Evolutionary conservation across 129 eudicot genomes (phyloP).

Genomic region (Chrysanthemum lavandulifolium): DNA sequence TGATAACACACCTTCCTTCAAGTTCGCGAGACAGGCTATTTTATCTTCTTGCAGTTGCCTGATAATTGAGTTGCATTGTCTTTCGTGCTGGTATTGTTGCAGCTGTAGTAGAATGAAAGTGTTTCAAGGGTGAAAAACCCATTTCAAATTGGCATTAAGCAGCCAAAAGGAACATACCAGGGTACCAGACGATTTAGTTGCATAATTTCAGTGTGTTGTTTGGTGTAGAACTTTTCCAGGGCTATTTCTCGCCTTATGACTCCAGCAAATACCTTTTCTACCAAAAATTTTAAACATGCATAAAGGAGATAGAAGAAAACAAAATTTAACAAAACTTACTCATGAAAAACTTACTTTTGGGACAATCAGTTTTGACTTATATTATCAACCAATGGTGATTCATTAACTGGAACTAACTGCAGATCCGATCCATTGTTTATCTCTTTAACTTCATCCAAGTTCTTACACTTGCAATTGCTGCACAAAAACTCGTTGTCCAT

Average conservation of each 20-base stretch:
- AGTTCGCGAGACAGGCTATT: conserved; percentile 78
- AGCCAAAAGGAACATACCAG: conserved; percentile 17
- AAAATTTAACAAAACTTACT: not conserved
- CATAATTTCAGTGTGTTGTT: conserved; percentile 67
- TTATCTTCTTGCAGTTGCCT: conserved; percentile 88
- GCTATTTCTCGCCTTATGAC: conserved; percentile 98
- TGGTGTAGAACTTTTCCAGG: conserved; percentile 73
- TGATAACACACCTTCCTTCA: conserved; percentile 83
- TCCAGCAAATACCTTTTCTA: conserved; percentile 95
- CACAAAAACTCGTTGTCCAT: conserved; percentile 47
- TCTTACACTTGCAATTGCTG: conserved; percentile 59
- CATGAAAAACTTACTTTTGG: conserved; percentile 60
- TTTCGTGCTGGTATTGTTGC: conserved; percentile 81
- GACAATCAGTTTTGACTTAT: conserved; percentile 52
- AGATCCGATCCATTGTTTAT: conserved; percentile 35
- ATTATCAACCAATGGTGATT: conserved; percentile 47
- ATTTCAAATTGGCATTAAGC: not conserved
- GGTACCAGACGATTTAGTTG: conserved; percentile 86
- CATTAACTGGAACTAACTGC: conserved; percentile 70
- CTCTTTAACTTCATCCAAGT: conserved; percentile 36
- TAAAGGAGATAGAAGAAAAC: not conserved
- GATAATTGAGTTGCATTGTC: conserved; percentile 84
- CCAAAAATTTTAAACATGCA: conserved; percentile 27
- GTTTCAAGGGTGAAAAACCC: not conserved
- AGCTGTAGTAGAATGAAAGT: conserved; percentile 47